Evolutionary conservation across 1,284 basidiomycete species (phyloP).

Genomic region (Cutaneotrichosporon sp.): DNA sequence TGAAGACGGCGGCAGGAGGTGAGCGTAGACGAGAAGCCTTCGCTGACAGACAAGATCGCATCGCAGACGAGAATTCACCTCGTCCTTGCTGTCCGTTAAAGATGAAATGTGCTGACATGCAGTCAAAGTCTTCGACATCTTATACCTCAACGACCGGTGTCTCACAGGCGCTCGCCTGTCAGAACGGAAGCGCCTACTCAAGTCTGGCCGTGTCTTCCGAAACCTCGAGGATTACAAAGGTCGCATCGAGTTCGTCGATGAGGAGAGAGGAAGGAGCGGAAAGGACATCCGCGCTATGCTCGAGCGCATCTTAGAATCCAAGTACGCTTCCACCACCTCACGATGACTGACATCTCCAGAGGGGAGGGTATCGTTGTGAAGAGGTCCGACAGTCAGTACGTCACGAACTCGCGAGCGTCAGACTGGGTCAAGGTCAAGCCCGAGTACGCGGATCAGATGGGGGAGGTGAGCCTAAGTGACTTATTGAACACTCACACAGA

Average conservation of each 20-base stretch:
- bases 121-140: constrained; percentile 93
- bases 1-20: constrained; percentile 83
- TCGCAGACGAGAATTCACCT: constrained; percentile 67
- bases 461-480: constrained; percentile 29
- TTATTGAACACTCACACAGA: constrained; percentile 56
- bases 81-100: constrained; percentile 76
- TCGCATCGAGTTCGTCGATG: constrained; percentile 71
- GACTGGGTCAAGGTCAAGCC: constrained; percentile 97
- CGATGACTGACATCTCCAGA: constrained; percentile 37
- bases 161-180: constrained; percentile 52
- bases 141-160: constrained; percentile 67
- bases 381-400: constrained; percentile 73
- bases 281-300: constrained; percentile 75
- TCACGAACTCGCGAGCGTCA: constrained; percentile 76
- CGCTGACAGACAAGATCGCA: constrained; percentile 59
- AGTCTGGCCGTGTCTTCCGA: constrained; percentile 40
- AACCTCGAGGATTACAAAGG: constrained; percentile 59
- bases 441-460: constrained; percentile 61
- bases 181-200: constrained; percentile 51
- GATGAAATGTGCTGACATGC: constrained; percentile 13
- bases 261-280: constrained; percentile 69
- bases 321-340: constrained; percentile 37
- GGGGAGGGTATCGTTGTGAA: constrained; percentile 93
- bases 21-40: constrained; percentile 8
- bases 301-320: constrained; percentile 72